Base-by-base conservation (phyloP, 2,329 filamentous ascomycete species). In the Ophiostoma novo-ulmi region DNA sequence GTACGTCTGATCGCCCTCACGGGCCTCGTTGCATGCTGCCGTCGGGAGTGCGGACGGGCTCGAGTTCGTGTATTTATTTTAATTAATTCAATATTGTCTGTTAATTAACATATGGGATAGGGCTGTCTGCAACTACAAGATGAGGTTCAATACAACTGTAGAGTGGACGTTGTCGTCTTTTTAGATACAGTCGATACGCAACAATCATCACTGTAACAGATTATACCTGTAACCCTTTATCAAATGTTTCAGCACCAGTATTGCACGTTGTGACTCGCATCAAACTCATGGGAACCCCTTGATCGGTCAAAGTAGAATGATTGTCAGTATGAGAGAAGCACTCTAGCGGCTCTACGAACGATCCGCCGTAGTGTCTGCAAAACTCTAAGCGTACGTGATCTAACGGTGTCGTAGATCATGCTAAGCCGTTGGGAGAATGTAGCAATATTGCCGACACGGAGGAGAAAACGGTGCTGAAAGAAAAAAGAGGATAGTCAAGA, bases 271-370 rank as follows among this genome's bases (percentile, higher is more conserved):
- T n/a, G 35, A 65, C 61, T 35, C 13, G 36, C 63, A 38, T 65
- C 63, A 65, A 39, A 65, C 35, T 38, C 35, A 13, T 58, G 63
- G 63, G 8, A 39, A 22, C 63, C 63, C 63, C 63, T 65, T n/a
- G 63, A 65, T 65, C 20, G 31, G 26, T 5, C 44, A 26, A 5
- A 58, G 31, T 26, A 26, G 22, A 10, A 58, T 58, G 26, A 17
- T 26, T 26, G 52, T 6, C 44, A 1, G 52, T 22, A 26, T 17
- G 41, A 44, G 17, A 20, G 44, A 48, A 48, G 2, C 26, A 26
- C 26, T 26, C 26, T 26, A 26, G 14, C 44, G 44, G 44, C 44
- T 48, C 44, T 58, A 2, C 26, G 22, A 58, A 31, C n/a, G 22
- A 58, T 58, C 52, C 52, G 52, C 13, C 44, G 2, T 2, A 48